Evolutionary conservation across 257 asterid genomes (phyloP).

Genomic region (Nicotiana paniculata): DNA sequence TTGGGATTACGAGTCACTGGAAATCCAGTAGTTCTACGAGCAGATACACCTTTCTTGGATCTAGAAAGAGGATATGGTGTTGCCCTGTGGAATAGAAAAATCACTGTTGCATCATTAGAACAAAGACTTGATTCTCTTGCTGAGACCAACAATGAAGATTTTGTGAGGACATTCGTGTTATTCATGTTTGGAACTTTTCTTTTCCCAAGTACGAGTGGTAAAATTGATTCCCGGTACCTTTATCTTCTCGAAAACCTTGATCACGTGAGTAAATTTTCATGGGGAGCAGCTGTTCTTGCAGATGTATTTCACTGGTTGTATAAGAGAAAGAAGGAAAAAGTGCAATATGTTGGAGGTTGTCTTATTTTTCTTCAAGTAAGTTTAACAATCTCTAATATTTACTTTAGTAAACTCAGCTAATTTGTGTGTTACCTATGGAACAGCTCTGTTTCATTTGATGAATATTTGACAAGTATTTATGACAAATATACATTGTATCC

Average conservation of each 20-base stretch:
- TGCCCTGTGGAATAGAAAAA: constrained; percentile 14
- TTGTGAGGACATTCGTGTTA: constrained; percentile 19
- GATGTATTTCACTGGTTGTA: constrained; percentile 20
- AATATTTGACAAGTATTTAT: neutral
- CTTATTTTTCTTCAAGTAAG: constrained; percentile 26
- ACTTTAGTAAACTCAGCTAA: neutral
- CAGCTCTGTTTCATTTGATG: neutral
- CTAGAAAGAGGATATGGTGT: constrained; percentile 19
- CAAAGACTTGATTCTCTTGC: constrained; percentile 17
- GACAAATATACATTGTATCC: neutral
- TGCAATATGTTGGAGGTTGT: constrained; percentile 28
- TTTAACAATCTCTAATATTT: neutral
- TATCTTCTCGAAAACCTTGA: constrained; percentile 16
- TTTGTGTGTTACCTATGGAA: neutral
- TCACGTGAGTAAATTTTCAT: constrained; percentile 13
- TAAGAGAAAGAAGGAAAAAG: constrained; percentile 17
- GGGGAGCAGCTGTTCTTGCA: constrained; percentile 25
- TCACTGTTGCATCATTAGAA: constrained; percentile 18
- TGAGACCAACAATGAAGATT: constrained; percentile 15
- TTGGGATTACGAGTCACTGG: constrained; percentile 22
- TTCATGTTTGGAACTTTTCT: constrained; percentile 21
- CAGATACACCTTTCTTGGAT: constrained; percentile 15
- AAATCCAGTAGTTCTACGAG: constrained; percentile 7
- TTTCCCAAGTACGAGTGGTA: constrained; percentile 21
- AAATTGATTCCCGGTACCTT: constrained; percentile 22